Conservation (phyloP, 208 protist species). For the Trypanosoma avium region DNA sequence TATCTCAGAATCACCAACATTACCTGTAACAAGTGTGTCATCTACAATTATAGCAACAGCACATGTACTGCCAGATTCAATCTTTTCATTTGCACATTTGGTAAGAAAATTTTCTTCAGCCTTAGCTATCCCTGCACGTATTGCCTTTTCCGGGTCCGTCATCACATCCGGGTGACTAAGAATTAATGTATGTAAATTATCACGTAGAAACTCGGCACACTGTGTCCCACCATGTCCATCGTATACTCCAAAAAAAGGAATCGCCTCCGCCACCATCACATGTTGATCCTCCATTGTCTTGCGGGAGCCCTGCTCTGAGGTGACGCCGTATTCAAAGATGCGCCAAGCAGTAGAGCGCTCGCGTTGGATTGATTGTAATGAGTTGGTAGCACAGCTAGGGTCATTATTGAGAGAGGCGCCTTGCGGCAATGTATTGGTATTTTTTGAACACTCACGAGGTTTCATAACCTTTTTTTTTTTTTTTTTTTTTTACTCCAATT, state of each 20-base stretch:
- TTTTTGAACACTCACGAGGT: too few species aligned
- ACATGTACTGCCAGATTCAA: conserved; percentile 85
- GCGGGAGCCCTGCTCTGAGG: conserved; percentile 78
- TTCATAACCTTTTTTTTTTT: too few species aligned
- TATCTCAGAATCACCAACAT: conserved; percentile 88
- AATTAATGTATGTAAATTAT: conserved; percentile 76
- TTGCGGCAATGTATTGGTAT: too few species aligned
- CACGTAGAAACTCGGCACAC: conserved; percentile 81
- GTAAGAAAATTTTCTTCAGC: conserved; percentile 68
- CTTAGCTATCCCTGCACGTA: conserved; percentile 83
- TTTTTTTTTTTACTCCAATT: too few species aligned
- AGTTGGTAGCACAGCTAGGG: too few species aligned
- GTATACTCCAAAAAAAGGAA: conserved; percentile 89
- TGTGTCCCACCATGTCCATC: conserved; percentile 88
- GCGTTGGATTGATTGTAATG: too few species aligned
- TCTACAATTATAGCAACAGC: conserved; percentile 83
- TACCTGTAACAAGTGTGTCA: conserved; percentile 81
- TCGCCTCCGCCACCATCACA: conserved; percentile 73
- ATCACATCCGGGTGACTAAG: conserved; percentile 59
- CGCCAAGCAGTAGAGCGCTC: conserved; percentile 50
- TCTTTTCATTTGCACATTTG: conserved; percentile 66
- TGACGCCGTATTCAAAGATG: conserved; percentile 78
- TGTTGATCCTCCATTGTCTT: conserved; percentile 91
- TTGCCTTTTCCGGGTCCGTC: conserved; percentile 66
- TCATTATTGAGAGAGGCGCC: too few species aligned